phyloP scores from a whole-genome alignment of 345 rosid species.

The Hypericum perforatum region DNA sequence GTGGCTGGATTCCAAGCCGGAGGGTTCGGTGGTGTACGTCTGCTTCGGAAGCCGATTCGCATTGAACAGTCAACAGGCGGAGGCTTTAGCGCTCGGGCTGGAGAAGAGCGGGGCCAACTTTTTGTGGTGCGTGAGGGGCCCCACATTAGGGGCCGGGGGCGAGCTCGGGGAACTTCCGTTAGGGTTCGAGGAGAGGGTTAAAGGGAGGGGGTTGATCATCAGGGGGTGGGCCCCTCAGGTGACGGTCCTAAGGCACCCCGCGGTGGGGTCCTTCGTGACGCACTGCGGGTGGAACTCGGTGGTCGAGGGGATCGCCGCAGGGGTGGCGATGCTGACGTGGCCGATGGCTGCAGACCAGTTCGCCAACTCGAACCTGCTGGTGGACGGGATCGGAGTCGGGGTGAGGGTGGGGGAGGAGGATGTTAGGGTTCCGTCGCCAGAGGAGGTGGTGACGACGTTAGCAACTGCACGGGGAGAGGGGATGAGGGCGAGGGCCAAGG shows the following conservation, averaged over 20 bases:
- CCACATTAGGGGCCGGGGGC: neutral
- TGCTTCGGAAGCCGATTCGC: slow-evolving; percentile 61
- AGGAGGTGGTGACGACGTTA: slow-evolving; percentile 25
- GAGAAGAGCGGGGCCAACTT: slow-evolving; percentile 45
- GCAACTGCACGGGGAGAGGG: slow-evolving; percentile 11
- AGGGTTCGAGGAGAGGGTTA: slow-evolving; percentile 42
- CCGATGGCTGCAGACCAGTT: slow-evolving; percentile 62
- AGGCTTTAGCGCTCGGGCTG: slow-evolving; percentile 30
- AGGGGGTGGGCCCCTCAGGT: slow-evolving; percentile 56
- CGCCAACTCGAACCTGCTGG: slow-evolving; percentile 32
- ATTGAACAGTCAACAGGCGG: slow-evolving; percentile 36
- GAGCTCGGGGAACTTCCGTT: slow-evolving; percentile 9
- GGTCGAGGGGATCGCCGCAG: slow-evolving; percentile 35
- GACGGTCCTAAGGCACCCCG: slow-evolving; percentile 30
- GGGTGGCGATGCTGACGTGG: slow-evolving; percentile 57
- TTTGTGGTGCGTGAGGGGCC: slow-evolving; percentile 36
- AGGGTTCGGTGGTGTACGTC: slow-evolving; percentile 45
- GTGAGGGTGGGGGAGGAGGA: slow-evolving; percentile 33
- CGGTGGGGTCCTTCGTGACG: slow-evolving; percentile 49
- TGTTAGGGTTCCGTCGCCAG: slow-evolving; percentile 26
- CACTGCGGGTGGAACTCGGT: slow-evolving; percentile 70
- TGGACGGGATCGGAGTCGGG: slow-evolving; percentile 44
- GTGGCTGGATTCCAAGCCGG: slow-evolving; percentile 49
- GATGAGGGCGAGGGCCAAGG: slow-evolving; percentile 18
- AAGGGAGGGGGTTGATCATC: slow-evolving; percentile 37